Base-by-base conservation (phyloP, 371 early-diverging fungal genomes). In the Rhizomucor pusillus region DNA sequence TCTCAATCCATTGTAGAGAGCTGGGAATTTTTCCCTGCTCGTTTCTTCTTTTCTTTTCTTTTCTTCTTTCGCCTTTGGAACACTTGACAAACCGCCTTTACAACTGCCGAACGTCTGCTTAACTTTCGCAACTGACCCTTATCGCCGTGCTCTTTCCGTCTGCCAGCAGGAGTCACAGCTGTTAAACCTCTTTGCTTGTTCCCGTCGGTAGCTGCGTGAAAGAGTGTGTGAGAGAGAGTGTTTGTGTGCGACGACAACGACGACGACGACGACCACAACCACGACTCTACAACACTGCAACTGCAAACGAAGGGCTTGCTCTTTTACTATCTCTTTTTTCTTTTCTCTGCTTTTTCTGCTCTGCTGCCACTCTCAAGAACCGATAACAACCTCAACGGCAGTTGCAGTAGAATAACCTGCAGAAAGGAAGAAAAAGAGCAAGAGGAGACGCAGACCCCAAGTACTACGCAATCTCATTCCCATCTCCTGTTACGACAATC, bases 261-360 rank as follows among this genome's bases (percentile, higher is more conserved):
- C 29, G 7, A 29, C 29, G 5, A 29, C 29, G 7, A 29, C 29
- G 5, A 29, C 29, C 29, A 29, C 29, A 7, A 29, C 29, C 29
- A 29, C n/a, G n/a, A n/a, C n/a, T n/a, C n/a, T n/a, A n/a, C n/a
- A n/a, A n/a, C n/a, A n/a, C n/a, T n/a, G n/a, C n/a, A n/a, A n/a
- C n/a, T n/a, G n/a, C n/a, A n/a, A n/a, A n/a, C n/a, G 29, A 29
- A 22, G 46, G 13, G 24, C 22, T 13, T 19, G 18, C 43, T 39
- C 43, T 18, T 40, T 43, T 44, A 22, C 36, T 25, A 34, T 43
- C 49, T 16, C 51, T 5, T 50, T 46, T 43, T 48, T 34, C 49
- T 39, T 19, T 41, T 29, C 35, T 33, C 40, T 12, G 34, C 35
- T 9, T 40, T 18, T 16, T 12, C 43, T 36, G 12, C 35, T 54